Evolutionary conservation across 2,329 filamentous ascomycete species (phyloP), one percentile per base, ranked within the genome.

Genomic region (Epichloe brachyelytri): DNA sequence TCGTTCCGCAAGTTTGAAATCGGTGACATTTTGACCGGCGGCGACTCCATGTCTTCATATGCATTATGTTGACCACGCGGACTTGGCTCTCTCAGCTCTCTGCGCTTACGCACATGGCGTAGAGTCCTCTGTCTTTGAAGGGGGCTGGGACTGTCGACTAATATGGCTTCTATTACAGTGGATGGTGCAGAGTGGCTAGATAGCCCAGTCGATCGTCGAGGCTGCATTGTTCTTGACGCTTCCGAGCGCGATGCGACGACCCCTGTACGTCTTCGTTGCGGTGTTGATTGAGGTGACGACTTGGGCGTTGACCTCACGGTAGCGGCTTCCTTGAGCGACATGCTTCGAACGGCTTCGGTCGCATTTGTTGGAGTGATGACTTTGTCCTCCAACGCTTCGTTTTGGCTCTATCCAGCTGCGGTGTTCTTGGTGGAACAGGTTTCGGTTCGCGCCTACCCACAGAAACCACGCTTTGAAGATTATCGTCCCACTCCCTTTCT

Each of bases 71-170:
- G 51, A 11, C 55, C 52, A 8, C 39, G 34, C 26, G 53, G 52
- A 6, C 51, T 60, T 3, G 74, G 71, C 54, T 78, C 72, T 53
- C 78, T 71, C 51, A 82, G 58, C 1, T 66, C 65, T 8, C 65
- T 64, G 43, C 78, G 74, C 59, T 83, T 83, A 56, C 72, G 77
- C 11, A 81, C 74, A 60, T 84, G 80, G 4, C 81, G 75, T 53
- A 85, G 63, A 7, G 79, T 83, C 58, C 74, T 74, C 51, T 68
- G 72, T 44, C 71, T 71, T 48, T 69, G 72, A 4, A 64, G 66
- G 4, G 4, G 59, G 1, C 66, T 66, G 41, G 62, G 59, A 1
- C 66, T 66, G 40, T 79, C 75, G n/a, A 82, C 68, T 37, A 82
- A 63, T 44, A 80, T 70, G 4, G 78, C 78, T 59, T 79, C 79